A percentile compares a stretch with the other conserved stretches of the same genome.
Evolutionary conservation across 768 basidiomycete species (phyloP).

Genomic region (Asterophora lycoperdoides): DNA sequence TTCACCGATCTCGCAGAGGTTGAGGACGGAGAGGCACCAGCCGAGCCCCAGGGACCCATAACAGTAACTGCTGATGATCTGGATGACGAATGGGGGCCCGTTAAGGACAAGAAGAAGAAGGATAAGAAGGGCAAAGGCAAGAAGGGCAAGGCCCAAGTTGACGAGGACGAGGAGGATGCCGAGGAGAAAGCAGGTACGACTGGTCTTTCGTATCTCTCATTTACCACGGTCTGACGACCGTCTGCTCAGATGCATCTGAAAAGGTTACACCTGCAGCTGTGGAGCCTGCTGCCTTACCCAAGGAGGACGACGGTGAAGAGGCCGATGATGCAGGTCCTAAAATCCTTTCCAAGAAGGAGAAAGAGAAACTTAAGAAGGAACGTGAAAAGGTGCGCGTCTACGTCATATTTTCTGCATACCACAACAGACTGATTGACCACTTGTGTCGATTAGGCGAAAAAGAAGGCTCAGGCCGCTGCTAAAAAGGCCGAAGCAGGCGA

Average conservation of each 20-base stretch:
- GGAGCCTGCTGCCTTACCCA: conserved; percentile 23
- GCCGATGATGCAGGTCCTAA: conserved; percentile 56
- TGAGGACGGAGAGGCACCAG: conserved; percentile 21
- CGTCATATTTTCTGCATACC: conserved; percentile 1
- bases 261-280: conserved; percentile 22
- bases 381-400: conserved; percentile 71
- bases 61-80: conserved; percentile 67
- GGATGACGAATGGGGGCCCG: conserved; percentile 68
- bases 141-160: conserved; percentile 38
- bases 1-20: conserved; percentile 28
- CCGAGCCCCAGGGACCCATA: conserved; percentile 38
- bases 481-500: conserved; percentile 54
- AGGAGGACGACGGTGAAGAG: conserved; percentile 45
- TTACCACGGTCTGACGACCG: conserved; percentile 2
- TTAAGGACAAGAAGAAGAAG: conserved; percentile 58
- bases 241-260: conserved; percentile 17
- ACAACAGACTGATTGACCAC: conserved; percentile 7
- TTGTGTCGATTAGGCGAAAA: conserved; percentile 63
- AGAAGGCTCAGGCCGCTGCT: conserved; percentile 88
- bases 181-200: conserved; percentile 22
- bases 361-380: conserved; percentile 96
- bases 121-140: conserved; percentile 56
- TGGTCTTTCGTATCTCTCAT: background rate
- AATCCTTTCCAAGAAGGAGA: conserved; percentile 90
- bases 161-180: conserved; percentile 36